phyloP scores from a whole-genome alignment of 2,329 filamentous ascomycete genomes.

The Pseudopithomyces maydicus region DNA sequence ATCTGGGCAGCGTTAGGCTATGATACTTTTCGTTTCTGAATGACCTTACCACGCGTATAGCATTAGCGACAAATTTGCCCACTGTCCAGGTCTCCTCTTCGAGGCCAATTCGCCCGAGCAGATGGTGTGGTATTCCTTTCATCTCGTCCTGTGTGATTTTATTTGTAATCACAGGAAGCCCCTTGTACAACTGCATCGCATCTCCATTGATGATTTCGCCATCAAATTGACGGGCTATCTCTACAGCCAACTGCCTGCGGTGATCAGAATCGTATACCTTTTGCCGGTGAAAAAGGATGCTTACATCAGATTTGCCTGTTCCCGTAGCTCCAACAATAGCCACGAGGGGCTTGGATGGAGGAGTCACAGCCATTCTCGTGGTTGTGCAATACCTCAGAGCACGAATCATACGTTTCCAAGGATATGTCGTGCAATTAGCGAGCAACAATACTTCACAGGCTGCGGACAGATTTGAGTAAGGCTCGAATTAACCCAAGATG shows the following conservation, averaged over 20 bases:
- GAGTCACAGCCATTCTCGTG: slow-evolving; percentile 27
- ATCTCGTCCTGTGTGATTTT: slow-evolving; percentile 79
- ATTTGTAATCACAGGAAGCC: slow-evolving; percentile 93
- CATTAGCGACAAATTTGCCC: slow-evolving; percentile 73
- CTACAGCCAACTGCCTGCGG: slow-evolving; percentile 76
- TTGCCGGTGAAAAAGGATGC: slow-evolving; percentile 12
- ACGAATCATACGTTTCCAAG: slow-evolving; percentile 28
- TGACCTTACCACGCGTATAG: slow-evolving; percentile 56
- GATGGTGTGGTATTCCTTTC: slow-evolving; percentile 82
- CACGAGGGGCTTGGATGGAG: slow-evolving; percentile 64
- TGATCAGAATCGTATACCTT: slow-evolving; percentile 40
- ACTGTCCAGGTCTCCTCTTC: slow-evolving; percentile 84
- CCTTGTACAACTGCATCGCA: slow-evolving; percentile 96
- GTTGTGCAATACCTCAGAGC: slow-evolving; percentile 20
- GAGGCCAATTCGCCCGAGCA: slow-evolving; percentile 78
- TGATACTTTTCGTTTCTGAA: no score
- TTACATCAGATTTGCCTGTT: slow-evolving; percentile 89
- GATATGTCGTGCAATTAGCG: background rate
- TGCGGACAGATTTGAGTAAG: background rate
- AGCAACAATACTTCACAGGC: background rate
- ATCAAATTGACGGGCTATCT: slow-evolving; percentile 79
- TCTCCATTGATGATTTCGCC: slow-evolving; percentile 97
- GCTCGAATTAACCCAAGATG: background rate
- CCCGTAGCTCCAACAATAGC: slow-evolving; percentile 88
- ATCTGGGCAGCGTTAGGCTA: slow-evolving; percentile 56